Percentiles rank a stretch among this genome's conserved stretches.
These are phyloP conservation scores for Xylaria bambusicola DNA, from an alignment of 495 filamentous ascomycete genomes.

Conservation along the genomic window DNA sequence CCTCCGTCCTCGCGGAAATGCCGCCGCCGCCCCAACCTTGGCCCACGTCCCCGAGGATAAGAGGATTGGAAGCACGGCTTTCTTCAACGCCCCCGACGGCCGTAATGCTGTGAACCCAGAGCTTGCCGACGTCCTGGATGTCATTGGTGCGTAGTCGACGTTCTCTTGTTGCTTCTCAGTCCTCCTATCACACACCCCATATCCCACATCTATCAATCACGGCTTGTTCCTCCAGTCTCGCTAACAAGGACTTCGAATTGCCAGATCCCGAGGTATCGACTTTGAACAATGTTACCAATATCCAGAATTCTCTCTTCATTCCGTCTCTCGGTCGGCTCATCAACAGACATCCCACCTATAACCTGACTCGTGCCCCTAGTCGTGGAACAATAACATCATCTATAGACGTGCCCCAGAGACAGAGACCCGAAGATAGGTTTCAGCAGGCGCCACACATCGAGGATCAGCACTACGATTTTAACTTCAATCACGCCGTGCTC, in stretches of 20 bases:
- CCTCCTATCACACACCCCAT: background rate
- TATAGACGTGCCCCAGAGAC: constrained; percentile 26
- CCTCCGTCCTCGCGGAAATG: constrained; percentile 26
- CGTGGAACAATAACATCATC: constrained; percentile 12
- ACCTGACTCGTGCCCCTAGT: constrained; percentile 55
- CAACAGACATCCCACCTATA: constrained; percentile 74
- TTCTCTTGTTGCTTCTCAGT: background rate
- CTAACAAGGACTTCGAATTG: background rate
- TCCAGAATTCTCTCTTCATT: constrained; percentile 77
- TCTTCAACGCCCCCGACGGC: constrained; percentile 36
- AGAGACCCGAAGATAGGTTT: constrained; percentile 34
- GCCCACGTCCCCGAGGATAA: constrained; percentile 20
- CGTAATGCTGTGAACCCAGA: constrained; percentile 55
- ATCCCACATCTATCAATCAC: no score
- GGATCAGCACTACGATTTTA: constrained; percentile 27
- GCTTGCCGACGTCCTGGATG: constrained; percentile 70
- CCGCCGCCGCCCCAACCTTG: constrained; percentile 21
- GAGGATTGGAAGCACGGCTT: constrained; percentile 27
- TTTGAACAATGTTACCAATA: constrained; percentile 73
- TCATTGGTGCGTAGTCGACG: constrained; percentile 59
- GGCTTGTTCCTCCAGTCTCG: background rate
- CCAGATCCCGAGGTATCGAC: constrained; percentile 75
- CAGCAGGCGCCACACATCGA: constrained; percentile 17
- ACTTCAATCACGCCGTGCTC: constrained; percentile 53
- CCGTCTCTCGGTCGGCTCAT: constrained; percentile 66